Evolutionary conservation across 805 yeast genomes (phyloP).

Genomic region (Vanderwaltozyma verrucispora): DNA sequence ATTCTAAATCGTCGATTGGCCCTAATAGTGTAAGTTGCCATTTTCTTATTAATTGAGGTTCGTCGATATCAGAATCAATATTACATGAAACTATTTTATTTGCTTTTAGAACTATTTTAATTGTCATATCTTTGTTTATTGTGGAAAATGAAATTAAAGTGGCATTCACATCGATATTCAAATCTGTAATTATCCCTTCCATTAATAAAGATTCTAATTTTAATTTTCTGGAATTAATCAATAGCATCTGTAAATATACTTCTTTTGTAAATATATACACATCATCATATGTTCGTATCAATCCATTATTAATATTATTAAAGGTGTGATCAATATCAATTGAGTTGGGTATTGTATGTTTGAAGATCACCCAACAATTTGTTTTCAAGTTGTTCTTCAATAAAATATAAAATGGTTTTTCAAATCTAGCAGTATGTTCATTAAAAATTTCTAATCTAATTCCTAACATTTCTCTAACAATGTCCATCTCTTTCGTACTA

Average conservation of each 20-base stretch:
- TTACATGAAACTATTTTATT: conserved; percentile 14
- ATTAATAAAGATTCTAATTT: conserved; percentile 9
- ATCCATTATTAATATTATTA: conserved; percentile 9
- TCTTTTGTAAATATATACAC: conserved; percentile 22
- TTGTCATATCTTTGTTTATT: conserved; percentile 1
- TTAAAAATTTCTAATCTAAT: conserved; percentile 33
- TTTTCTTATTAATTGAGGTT: conserved; percentile 2
- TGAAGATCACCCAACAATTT: conserved; percentile 27
- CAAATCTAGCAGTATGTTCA: conserved; percentile 19
- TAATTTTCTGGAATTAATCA: conserved; percentile 8
- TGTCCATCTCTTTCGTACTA: conserved; percentile 7
- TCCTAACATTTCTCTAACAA: conserved; percentile 24
- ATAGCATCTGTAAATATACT: conserved; percentile 14
- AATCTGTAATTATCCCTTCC: conserved; percentile 7
- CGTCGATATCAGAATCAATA: conserved; percentile 4
- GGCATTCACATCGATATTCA: conserved; percentile 15
- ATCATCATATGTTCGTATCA: conserved; percentile 8
- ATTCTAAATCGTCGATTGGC: conserved; percentile 12
- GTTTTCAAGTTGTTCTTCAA: conserved; percentile 23
- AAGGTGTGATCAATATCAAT: conserved; percentile 14
- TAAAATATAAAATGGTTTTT: conserved; percentile 29
- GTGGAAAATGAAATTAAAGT: conserved; percentile 9
- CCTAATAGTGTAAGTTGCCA: conserved; percentile 16
- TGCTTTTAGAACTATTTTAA: conserved; percentile 11
- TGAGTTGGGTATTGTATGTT: conserved; percentile 30